Evolutionary conservation across 495 filamentous ascomycete genomes (phyloP).

Genomic region (Aspergillus heteromorphus): DNA sequence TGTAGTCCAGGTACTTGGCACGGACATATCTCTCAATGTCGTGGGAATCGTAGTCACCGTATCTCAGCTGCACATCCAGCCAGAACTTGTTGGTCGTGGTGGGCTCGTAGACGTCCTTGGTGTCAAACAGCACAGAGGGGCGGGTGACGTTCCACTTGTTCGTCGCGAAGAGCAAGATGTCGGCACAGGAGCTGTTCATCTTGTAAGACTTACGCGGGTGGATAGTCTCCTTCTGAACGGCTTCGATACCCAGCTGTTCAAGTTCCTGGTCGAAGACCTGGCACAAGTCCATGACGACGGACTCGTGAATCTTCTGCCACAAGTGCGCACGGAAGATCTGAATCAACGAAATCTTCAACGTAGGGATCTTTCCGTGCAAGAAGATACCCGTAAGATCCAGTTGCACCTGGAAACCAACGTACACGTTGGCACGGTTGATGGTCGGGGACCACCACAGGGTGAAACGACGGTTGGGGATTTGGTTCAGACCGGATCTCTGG

Average conservation of each 20-base stretch:
- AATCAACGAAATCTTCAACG: slow-evolving; percentile 95
- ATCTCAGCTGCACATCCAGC: slow-evolving; percentile 96
- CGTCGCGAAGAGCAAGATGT: slow-evolving; percentile 95
- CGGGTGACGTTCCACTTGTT: slow-evolving; percentile 98
- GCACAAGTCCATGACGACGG: slow-evolving; percentile 97
- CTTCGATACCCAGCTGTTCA: slow-evolving; percentile 93
- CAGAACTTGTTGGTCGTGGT: slow-evolving; percentile 99
- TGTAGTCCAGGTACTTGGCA: slow-evolving; percentile 99
- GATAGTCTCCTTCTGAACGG: slow-evolving; percentile 99
- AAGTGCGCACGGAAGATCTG: slow-evolving; percentile 99
- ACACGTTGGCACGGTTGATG: slow-evolving; percentile 56
- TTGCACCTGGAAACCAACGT: slow-evolving; percentile 96
- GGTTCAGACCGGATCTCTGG: slow-evolving; percentile 96
- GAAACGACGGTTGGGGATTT: slow-evolving; percentile 99
- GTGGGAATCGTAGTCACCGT: slow-evolving; percentile 98
- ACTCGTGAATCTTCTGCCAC: slow-evolving; percentile 99
- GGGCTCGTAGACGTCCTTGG: slow-evolving; percentile 90
- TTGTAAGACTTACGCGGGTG: slow-evolving; percentile 99
- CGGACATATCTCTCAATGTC: slow-evolving; percentile 97
- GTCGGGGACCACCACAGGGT: slow-evolving; percentile 97
- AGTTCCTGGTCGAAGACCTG: slow-evolving; percentile 99
- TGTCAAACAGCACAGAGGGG: slow-evolving; percentile 90
- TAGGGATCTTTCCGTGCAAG: slow-evolving; percentile 98
- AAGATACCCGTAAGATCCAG: slow-evolving; percentile 98
- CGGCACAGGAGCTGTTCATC: slow-evolving; percentile 99